phyloP scores from a whole-genome alignment of 495 filamentous ascomycete species.

The Terfezia claveryi region DNA sequence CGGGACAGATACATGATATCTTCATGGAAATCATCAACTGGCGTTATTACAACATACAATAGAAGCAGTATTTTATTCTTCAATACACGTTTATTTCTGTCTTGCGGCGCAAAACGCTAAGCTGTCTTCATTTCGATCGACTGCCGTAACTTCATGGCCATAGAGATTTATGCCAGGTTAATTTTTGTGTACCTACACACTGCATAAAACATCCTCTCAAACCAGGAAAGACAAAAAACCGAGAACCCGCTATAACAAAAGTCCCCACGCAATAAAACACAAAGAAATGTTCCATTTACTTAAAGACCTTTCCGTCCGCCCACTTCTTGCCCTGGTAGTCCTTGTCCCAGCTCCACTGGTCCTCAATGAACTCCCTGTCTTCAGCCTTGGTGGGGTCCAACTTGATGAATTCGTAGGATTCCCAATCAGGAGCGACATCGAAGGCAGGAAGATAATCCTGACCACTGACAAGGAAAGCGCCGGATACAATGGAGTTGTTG shows the following conservation, averaged over 20 bases:
- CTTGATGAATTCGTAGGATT: slow-evolving; percentile 90
- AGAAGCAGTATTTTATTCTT: no score
- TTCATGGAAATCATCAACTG: no score
- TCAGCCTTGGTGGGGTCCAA: slow-evolving; percentile 66
- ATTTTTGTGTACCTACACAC: background rate
- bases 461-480: slow-evolving; percentile 85
- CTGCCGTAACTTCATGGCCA: no score
- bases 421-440: slow-evolving; percentile 88
- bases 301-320: slow-evolving; percentile 95
- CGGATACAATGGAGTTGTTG: slow-evolving; percentile 71
- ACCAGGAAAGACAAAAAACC: no score
- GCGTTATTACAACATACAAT: no score
- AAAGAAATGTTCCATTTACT: slow-evolving; percentile 36
- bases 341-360: slow-evolving; percentile 79
- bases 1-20: no score
- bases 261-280: background rate
- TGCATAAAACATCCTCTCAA: no score
- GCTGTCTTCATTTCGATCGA: no score
- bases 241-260: no score
- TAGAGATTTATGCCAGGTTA: background rate
- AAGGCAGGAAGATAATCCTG: slow-evolving; percentile 72
- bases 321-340: slow-evolving; percentile 12
- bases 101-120: no score
- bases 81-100: no score
- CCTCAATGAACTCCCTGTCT: slow-evolving; percentile 64